These are phyloP conservation scores for Lactuca saligna DNA, from an alignment of 129 eudicot genomes.

Conservation along the genomic window DNA sequence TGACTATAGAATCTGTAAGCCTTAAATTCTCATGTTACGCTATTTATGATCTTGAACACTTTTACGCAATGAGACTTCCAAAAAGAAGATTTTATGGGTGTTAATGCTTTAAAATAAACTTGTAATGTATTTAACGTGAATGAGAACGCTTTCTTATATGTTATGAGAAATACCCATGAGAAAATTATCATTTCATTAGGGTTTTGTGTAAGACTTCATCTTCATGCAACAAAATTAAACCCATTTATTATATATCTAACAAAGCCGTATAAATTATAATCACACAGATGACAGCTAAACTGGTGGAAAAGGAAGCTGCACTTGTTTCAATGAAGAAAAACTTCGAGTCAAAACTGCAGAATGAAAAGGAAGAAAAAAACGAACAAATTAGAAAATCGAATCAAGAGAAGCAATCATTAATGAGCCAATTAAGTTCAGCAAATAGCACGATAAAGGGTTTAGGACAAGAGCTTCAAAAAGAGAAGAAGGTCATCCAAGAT, in stretches of 20 bases:
- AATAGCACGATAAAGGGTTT: slow-evolving; percentile 49
- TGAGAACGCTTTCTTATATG: background rate
- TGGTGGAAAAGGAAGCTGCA: slow-evolving; percentile 67
- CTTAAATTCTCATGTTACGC: background rate
- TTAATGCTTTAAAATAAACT: background rate
- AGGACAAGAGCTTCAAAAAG: slow-evolving; percentile 59
- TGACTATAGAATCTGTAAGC: slow-evolving; percentile 78
- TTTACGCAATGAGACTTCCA: slow-evolving; percentile 2
- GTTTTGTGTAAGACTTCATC: slow-evolving; percentile 4
- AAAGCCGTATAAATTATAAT: background rate
- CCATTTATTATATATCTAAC: background rate
- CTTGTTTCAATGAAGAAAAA: slow-evolving; percentile 59
- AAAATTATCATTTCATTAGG: background rate
- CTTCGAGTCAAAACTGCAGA: slow-evolving; percentile 49
- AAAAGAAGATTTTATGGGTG: background rate
- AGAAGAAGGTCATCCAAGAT: slow-evolving; percentile 53
- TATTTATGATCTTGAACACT: slow-evolving; percentile 2
- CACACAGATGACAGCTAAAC: slow-evolving; percentile 51
- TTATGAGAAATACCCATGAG: slow-evolving; percentile 7
- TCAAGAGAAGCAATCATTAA: slow-evolving; percentile 59
- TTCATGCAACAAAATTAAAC: slow-evolving; percentile 16
- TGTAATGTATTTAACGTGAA: background rate
- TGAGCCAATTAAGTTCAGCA: slow-evolving; percentile 61
- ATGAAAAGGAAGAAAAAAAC: slow-evolving; percentile 51
- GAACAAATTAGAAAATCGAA: slow-evolving; percentile 44